Evolutionary conservation across 139 green algal species (phyloP), one percentile per base, ranked within the genome.

Genomic region (Volvox reticuliferus): DNA sequence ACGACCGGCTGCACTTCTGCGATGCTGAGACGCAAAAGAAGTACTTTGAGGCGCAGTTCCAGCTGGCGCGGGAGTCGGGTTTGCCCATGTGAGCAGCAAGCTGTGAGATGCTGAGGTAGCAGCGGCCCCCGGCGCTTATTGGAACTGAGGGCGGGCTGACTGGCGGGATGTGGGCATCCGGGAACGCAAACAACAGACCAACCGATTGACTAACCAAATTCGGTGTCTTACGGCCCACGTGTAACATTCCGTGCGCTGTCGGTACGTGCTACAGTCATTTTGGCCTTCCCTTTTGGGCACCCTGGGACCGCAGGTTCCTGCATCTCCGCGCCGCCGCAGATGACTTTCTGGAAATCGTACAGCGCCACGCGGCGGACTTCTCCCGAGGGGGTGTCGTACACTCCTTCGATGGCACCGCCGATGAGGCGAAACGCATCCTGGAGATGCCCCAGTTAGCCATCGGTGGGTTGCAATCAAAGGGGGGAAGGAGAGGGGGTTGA

Each of bases 1-100:
- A 97, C 90, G 96, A 97, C 82, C 89, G 96, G 30, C 91, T 98
- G 32, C 94, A 98, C n/a, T 99, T 99, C 86, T 98, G 96, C 91
- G 92, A 96, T 36, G 89, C 86, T 16, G 94, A 95, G 3, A 95
- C 92, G 67, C 97, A 98, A 91, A 89, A 76, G 37, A 90, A 79
- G 68, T 96, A 89, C 79, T 98, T 99, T 77, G 88, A n/a, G 32
- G 28, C 30, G 37, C 97, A 99, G 88, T 97, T 99, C 71, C 80
- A 91, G 19, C 88, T 99, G 62, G 94, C 96, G 0, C 22, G 87
- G 22, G 83, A 89, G 80, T 82, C 85, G 26, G 85, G 85, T 0
- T 37, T 89, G 28, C 85, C 85, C 85, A 89, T 89, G 85, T 89
- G 44, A 33, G 85, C 71, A 20, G 26, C 14, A 28, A 75, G 67